Evolutionary conservation across 2,329 filamentous ascomycete genomes (phyloP).

Genomic region (Exophiala bonariae): DNA sequence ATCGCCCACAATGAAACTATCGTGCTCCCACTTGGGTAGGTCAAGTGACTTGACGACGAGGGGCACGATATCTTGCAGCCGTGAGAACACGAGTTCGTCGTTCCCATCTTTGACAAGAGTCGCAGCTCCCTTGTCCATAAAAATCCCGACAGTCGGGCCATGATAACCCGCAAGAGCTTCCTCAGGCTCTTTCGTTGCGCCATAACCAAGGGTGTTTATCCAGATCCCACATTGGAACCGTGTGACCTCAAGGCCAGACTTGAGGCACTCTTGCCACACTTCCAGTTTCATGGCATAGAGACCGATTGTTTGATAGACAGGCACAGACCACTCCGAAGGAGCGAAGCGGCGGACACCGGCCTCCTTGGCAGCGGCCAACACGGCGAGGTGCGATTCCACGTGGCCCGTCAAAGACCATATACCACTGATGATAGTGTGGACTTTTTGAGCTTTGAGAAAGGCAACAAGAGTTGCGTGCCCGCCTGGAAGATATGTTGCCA

Average conservation of each 20-base stretch:
- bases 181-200: not conserved
- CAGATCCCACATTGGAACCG: slow-evolving; percentile 2
- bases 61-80: not conserved
- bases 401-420: not conserved
- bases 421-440: not conserved
- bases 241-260: slow-evolving; percentile 3
- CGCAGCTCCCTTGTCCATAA: not conserved
- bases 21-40: slow-evolving; percentile 1
- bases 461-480: slow-evolving; percentile 3
- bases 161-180: not conserved
- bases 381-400: not conserved
- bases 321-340: not conserved
- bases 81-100: not conserved
- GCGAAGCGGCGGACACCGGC: not conserved
- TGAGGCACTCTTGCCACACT: not conserved
- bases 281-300: not conserved
- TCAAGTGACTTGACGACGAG: not conserved
- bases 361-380: not conserved
- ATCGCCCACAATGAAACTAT: not conserved
- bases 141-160: not conserved
- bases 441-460: slow-evolving; percentile 1
- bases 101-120: not conserved
- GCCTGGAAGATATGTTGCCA: slow-evolving; percentile 1
- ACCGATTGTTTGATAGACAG: not conserved
- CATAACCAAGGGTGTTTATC: not conserved